Evolutionary conservation across 805 yeast genomes (phyloP).

Genomic region (Kuraishia piskuri): DNA sequence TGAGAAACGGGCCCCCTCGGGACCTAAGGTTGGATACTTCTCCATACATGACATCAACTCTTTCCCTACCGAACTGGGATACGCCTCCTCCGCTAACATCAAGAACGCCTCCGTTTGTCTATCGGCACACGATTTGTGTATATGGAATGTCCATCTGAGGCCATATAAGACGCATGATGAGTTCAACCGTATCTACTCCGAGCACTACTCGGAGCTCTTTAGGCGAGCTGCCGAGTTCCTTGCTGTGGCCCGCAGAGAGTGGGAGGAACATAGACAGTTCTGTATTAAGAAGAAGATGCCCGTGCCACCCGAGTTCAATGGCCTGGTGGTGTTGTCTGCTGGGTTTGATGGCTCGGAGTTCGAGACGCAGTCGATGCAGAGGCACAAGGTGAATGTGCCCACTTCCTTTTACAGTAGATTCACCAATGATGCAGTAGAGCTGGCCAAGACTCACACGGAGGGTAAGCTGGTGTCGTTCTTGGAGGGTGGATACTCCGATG

Average conservation of each 20-base stretch:
- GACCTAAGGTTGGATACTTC: constrained; percentile 70
- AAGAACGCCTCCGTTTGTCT: constrained; percentile 74
- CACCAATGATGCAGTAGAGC: constrained; percentile 60
- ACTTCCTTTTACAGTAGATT: constrained; percentile 68
- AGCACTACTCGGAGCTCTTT: constrained; percentile 52
- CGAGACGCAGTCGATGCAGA: constrained; percentile 77
- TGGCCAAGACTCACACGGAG: constrained; percentile 53
- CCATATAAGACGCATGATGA: constrained; percentile 57
- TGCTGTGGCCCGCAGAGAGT: constrained; percentile 34
- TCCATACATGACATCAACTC: constrained; percentile 82
- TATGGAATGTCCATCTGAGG: constrained; percentile 80
- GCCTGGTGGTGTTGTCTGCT: constrained; percentile 67
- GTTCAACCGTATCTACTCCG: constrained; percentile 51
- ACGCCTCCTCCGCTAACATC: constrained; percentile 61
- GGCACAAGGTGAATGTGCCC: constrained; percentile 77
- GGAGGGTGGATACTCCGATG: constrained; percentile 85
- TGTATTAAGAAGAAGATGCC: constrained; percentile 22
- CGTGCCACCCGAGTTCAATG: constrained; percentile 37
- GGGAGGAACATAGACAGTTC: constrained; percentile 19
- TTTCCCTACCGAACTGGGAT: constrained; percentile 75
- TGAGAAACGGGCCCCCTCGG: constrained; percentile 31
- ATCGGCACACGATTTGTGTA: constrained; percentile 65
- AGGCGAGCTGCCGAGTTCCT: constrained; percentile 62
- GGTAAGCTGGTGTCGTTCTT: constrained; percentile 61
- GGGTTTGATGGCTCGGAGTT: constrained; percentile 86